Percentiles rank a stretch among this genome's conserved stretches.
These are phyloP conservation scores for Monosporascus sp. DNA, from an alignment of 2,329 filamentous ascomycete genomes.

Conservation along the genomic window DNA sequence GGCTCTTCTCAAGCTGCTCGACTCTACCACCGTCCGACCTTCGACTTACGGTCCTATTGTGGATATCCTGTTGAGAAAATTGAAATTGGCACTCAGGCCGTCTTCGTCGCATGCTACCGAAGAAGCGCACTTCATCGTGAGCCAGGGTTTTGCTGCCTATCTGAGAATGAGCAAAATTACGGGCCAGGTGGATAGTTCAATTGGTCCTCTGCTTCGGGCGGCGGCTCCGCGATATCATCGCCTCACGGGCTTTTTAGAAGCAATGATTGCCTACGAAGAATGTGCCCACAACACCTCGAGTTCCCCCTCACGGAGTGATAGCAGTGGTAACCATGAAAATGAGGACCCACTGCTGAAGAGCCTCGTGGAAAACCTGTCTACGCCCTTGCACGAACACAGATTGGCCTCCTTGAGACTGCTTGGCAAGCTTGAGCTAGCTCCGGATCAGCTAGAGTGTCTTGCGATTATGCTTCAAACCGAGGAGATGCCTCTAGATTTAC, in stretches of 20 bases:
- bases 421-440: constrained; percentile 49
- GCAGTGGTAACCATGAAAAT: constrained; percentile 43
- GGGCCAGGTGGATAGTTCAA: constrained; percentile 49
- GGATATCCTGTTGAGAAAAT: constrained; percentile 58
- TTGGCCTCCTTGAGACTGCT: constrained; percentile 69
- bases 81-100: constrained; percentile 59
- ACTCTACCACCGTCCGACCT: constrained; percentile 57
- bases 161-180: constrained; percentile 57
- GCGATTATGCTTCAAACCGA: constrained; percentile 72
- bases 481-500: constrained; percentile 68
- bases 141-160: constrained; percentile 69
- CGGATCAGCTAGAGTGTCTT: constrained; percentile 45
- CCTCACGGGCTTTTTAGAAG: constrained; percentile 60
- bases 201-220: constrained; percentile 62
- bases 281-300: constrained; percentile 19
- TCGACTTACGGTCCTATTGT: constrained; percentile 62
- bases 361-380: constrained; percentile 68
- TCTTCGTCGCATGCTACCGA: constrained; percentile 54
- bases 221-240: constrained; percentile 62
- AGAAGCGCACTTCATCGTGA: constrained; percentile 67
- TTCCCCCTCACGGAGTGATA: constrained; percentile 22
- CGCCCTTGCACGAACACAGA: constrained; percentile 69
- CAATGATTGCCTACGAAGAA: constrained; percentile 50
- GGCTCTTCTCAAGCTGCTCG: constrained; percentile 58
- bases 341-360: constrained; percentile 57